These are phyloP conservation scores for Neophaeococcomyces aloes DNA, from an alignment of 2,329 filamentous ascomycete species.

Conservation along the genomic window DNA sequence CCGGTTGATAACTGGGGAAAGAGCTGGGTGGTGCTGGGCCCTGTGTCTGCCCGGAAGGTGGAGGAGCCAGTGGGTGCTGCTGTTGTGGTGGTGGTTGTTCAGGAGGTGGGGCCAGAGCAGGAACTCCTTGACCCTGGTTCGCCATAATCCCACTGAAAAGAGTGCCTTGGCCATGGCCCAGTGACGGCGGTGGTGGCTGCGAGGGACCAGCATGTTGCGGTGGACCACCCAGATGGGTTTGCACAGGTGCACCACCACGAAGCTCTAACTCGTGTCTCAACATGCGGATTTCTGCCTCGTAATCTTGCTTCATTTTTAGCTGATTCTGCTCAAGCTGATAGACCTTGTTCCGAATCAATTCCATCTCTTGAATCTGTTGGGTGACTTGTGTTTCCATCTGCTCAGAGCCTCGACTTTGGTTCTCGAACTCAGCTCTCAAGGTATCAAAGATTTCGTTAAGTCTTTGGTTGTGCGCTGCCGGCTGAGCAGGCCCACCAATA, in stretches of 20 bases:
- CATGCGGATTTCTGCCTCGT: constrained; percentile 80
- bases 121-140: constrained; percentile 72
- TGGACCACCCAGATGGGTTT: constrained; percentile 58
- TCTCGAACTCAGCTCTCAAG: constrained; percentile 83
- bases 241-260: constrained; percentile 49
- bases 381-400: constrained; percentile 94
- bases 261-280: constrained; percentile 79
- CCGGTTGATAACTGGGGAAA: constrained; percentile 60
- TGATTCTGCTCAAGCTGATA: constrained; percentile 87
- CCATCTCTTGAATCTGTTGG: constrained; percentile 86
- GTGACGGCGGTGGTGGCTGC: constrained; percentile 67
- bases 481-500: constrained; percentile 36
- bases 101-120: constrained; percentile 69
- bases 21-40: constrained; percentile 63
- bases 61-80: constrained; percentile 49
- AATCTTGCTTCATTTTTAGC: constrained; percentile 80
- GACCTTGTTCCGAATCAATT: constrained; percentile 85
- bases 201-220: constrained; percentile 69
- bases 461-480: constrained; percentile 50
- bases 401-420: constrained; percentile 66
- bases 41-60: constrained; percentile 35
- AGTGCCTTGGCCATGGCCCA: constrained; percentile 79
- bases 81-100: constrained; percentile 48
- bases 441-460: constrained; percentile 87
- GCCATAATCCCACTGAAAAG: constrained; percentile 95